Conservation (phyloP, 345 rosid genomes). For the Nephelium lappaceum region DNA sequence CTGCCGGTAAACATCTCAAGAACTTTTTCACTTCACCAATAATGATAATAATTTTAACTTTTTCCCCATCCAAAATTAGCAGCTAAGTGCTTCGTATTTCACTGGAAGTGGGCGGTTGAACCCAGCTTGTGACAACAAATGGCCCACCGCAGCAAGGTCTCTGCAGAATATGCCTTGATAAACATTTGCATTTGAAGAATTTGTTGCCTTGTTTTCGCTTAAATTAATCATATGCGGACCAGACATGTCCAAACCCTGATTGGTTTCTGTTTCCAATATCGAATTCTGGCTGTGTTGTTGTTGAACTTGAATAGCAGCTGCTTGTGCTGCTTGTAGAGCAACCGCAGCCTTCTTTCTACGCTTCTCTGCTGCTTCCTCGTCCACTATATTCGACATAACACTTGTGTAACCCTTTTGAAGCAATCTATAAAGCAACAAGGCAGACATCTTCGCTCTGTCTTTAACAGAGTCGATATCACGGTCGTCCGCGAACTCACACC, state of each 20-base stretch:
- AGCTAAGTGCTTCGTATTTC: slow-evolving; percentile 86
- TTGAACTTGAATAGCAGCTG: slow-evolving; percentile 51
- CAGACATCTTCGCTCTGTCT: slow-evolving; percentile 83
- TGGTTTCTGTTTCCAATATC: slow-evolving; percentile 32
- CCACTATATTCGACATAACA: slow-evolving; percentile 54
- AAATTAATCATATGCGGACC: slow-evolving; percentile 23
- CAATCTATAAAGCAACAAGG: slow-evolving; percentile 75
- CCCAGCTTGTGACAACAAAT: slow-evolving; percentile 70
- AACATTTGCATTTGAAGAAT: slow-evolving; percentile 41
- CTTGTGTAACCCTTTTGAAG: slow-evolving; percentile 80
- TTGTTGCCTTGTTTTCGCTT: slow-evolving; percentile 23
- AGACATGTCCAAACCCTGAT: slow-evolving; percentile 25
- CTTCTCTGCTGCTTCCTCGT: slow-evolving; percentile 69
- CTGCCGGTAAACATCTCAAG: slow-evolving; percentile 41
- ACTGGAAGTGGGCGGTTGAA: slow-evolving; percentile 77
- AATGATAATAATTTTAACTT: too few species aligned
- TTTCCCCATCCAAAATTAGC: slow-evolving; percentile 32
- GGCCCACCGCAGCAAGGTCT: slow-evolving; percentile 80
- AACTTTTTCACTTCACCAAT: neutral
- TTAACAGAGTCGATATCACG: slow-evolving; percentile 69
- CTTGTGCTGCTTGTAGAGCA: slow-evolving; percentile 47
- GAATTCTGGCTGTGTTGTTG: slow-evolving; percentile 37
- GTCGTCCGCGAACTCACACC: slow-evolving; percentile 76
- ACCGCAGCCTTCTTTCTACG: slow-evolving; percentile 53
- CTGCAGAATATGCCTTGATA: slow-evolving; percentile 95